Percentiles rank a stretch among this genome's conserved stretches.
These are phyloP conservation scores for Scorias spongiosa DNA, from an alignment of 2,329 filamentous ascomycete genomes.

Conservation along the genomic window DNA sequence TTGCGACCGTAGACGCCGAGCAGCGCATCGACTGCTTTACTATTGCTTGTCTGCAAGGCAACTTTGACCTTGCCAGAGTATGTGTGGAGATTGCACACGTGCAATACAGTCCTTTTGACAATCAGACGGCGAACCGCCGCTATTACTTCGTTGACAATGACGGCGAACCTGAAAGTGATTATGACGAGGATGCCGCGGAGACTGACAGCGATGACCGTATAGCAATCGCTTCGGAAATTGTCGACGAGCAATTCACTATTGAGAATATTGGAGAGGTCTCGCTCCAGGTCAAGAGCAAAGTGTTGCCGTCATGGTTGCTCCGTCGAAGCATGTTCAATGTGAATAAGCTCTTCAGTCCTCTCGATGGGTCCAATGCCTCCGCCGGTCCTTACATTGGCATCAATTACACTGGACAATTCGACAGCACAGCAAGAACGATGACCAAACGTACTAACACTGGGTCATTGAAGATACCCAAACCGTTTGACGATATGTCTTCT, in stretches of 20 bases:
- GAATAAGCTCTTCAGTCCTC: constrained; percentile 20
- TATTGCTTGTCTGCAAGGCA: constrained; percentile 51
- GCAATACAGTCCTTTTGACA: constrained; percentile 43
- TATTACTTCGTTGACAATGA: constrained; percentile 11
- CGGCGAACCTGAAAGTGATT: constrained; percentile 23
- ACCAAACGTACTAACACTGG: constrained; percentile 5
- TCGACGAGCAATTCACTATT: constrained; percentile 57
- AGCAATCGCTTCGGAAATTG: constrained; percentile 30
- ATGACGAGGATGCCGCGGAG: constrained; percentile 17
- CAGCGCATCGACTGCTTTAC: constrained; percentile 45
- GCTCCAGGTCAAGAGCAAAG: constrained; percentile 50
- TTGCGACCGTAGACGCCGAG: constrained; percentile 41
- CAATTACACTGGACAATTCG: neutral
- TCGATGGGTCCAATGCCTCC: neutral
- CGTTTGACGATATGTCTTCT: neutral
- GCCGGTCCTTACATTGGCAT: neutral
- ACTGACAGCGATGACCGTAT: constrained; percentile 20
- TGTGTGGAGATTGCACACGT: constrained; percentile 56
- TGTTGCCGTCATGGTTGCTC: constrained; percentile 41
- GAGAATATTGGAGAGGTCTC: constrained; percentile 59
- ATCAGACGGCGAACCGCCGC: constrained; percentile 3
- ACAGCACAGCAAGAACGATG: neutral
- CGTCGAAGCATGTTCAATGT: constrained; percentile 17
- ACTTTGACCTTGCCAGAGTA: constrained; percentile 46
- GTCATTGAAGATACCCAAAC: constrained; percentile 3